phyloP scores from a whole-genome alignment of 768 basidiomycete species.

The Pleurotus tuber-regium region DNA sequence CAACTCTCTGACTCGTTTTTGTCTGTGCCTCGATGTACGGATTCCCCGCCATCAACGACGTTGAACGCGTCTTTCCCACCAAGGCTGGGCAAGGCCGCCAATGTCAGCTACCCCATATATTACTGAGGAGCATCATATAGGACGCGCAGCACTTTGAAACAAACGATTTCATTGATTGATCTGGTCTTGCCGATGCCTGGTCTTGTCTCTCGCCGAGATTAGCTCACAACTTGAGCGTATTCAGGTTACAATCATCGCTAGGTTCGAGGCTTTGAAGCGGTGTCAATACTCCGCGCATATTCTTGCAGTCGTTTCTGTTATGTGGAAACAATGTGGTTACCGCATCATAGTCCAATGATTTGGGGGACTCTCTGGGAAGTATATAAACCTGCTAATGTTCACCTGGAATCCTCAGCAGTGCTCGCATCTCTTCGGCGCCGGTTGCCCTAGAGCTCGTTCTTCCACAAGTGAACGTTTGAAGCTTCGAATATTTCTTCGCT shows the following conservation, averaged over 20 bases:
- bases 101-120: too few relatives aligned
- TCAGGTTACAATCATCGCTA: not conserved
- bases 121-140: too few relatives aligned
- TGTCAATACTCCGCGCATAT: not conserved
- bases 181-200: too few relatives aligned
- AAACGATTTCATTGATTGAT: too few relatives aligned
- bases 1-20: too few relatives aligned
- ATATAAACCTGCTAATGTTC: conserved; percentile 4
- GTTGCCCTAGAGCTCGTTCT: conserved; percentile 10
- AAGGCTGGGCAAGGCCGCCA: too few relatives aligned
- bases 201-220: too few relatives aligned
- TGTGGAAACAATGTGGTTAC: conserved; percentile 4
- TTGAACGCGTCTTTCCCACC: too few relatives aligned
- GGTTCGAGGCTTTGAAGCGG: not conserved
- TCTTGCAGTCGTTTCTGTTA: not conserved
- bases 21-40: too few relatives aligned
- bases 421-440: conserved; percentile 9
- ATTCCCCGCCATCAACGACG: too few relatives aligned
- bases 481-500: not conserved
- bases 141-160: too few relatives aligned
- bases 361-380: not conserved
- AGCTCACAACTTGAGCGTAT: not conserved
- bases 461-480: conserved; percentile 9
- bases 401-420: conserved; percentile 9
- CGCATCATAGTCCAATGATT: not conserved